phyloP scores from a whole-genome alignment of 345 rosid genomes.

The Corchorus olitorius region DNA sequence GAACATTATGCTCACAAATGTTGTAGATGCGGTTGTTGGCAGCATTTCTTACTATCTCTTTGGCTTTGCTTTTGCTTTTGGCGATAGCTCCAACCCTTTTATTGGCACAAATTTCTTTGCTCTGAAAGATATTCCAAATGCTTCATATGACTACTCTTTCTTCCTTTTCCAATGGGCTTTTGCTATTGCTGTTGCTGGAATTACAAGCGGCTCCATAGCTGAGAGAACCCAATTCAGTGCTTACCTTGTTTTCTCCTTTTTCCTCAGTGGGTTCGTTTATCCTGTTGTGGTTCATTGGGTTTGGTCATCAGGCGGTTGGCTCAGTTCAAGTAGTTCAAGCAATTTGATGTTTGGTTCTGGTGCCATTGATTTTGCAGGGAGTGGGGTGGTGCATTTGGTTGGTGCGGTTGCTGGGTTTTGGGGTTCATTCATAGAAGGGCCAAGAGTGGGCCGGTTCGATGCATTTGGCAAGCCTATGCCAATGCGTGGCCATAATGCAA shows the following conservation, averaged over 20 bases:
- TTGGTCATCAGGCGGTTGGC: constrained; percentile 71
- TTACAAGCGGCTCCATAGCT: constrained; percentile 73
- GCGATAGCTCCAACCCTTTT: constrained; percentile 54
- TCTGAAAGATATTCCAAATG: constrained; percentile 43
- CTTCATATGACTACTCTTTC: constrained; percentile 46
- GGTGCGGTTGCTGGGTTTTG: constrained; percentile 62
- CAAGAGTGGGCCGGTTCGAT: constrained; percentile 58
- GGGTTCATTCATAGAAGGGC: constrained; percentile 62
- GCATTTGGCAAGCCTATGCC: constrained; percentile 52
- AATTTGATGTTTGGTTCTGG: constrained; percentile 54
- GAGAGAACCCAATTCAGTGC: constrained; percentile 78
- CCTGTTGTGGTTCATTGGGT: constrained; percentile 66
- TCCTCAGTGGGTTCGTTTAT: constrained; percentile 62
- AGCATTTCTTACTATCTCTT: constrained; percentile 67
- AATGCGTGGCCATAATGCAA: constrained; percentile 67
- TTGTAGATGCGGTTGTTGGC: constrained; percentile 73
- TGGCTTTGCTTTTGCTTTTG: constrained; percentile 77
- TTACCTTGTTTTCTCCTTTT: constrained; percentile 63
- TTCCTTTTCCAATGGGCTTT: constrained; percentile 78
- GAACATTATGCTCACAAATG: constrained; percentile 73
- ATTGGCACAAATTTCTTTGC: constrained; percentile 58
- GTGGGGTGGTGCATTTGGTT: constrained; percentile 59
- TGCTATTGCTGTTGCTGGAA: constrained; percentile 67
- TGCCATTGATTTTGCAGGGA: constrained; percentile 65
- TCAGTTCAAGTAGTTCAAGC: constrained; percentile 41